phyloP scores from a whole-genome alignment of 1,284 basidiomycete genomes.

The Ustilago tritici region DNA sequence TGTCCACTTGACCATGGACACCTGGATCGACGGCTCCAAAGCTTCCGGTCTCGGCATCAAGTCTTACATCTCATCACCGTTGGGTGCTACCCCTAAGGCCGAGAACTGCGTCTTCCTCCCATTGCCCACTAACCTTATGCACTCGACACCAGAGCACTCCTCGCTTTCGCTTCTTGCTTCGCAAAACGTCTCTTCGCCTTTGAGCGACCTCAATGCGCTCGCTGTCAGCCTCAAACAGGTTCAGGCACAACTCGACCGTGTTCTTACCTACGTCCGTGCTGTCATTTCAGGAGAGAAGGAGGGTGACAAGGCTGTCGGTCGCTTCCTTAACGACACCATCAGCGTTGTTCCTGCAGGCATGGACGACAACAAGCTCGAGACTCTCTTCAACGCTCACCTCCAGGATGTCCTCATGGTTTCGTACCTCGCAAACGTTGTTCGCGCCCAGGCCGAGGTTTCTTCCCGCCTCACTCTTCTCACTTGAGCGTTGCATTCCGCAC shows the following conservation, averaged over 20 bases:
- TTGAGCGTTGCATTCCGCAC: conserved; percentile 34
- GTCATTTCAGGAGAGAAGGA: conserved; percentile 83
- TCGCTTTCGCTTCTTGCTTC: conserved; percentile 77
- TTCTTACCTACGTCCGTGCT: conserved; percentile 85
- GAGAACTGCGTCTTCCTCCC: conserved; percentile 69
- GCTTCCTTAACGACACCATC: conserved; percentile 88
- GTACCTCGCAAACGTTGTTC: conserved; percentile 92
- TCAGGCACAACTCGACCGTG: conserved; percentile 83
- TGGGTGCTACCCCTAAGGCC: conserved; percentile 63
- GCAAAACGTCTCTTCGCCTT: conserved; percentile 71
- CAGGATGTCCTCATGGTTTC: conserved; percentile 94
- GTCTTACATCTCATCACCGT: conserved; percentile 84
- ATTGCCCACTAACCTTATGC: conserved; percentile 54
- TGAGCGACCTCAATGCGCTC: conserved; percentile 71
- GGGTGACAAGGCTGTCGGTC: conserved; percentile 87
- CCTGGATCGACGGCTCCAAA: conserved; percentile 74
- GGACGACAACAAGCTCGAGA: conserved; percentile 61
- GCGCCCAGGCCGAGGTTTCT: conserved; percentile 93
- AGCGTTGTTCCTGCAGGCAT: conserved; percentile 63
- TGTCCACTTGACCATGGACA: conserved; percentile 92
- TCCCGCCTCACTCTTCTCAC: conserved; percentile 84
- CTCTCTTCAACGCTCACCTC: conserved; percentile 65
- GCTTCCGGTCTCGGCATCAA: conserved; percentile 75
- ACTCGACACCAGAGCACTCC: conserved; percentile 70
- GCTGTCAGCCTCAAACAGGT: conserved; percentile 80